Base-by-base conservation (phyloP, 257 asterid species). In the Rehmannia glutinosa region DNA sequence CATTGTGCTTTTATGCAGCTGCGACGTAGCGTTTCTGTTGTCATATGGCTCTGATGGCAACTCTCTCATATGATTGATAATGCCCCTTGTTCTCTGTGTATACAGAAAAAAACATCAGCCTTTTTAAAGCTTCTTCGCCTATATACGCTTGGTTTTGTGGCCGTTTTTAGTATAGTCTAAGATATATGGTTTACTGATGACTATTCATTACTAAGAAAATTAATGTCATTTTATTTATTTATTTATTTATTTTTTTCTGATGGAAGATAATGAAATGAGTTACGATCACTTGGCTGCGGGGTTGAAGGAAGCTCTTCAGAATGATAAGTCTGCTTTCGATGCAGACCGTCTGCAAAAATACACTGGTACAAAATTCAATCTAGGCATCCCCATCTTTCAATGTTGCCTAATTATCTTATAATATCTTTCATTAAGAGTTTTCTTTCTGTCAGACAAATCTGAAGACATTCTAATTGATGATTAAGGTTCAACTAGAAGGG, bases 241-340 rank as follows among this genome's bases (percentile, higher is more conserved):
- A 17, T n/a, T n/a, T n/a, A 23, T 46, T n/a, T 32, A 25, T 0
- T 17, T 28, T 38, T 42, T 15, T 30, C 46, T 64, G 60, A 56
- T 72, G 82, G 66, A 65, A 94, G 99, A 94, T 71, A 73, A 83
- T 74, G 97, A 91, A 36, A 55, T 94, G 85, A 88, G 73, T 58
- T 94, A 94, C 69, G 99, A 88, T 74, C 86, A 88, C 79, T 78
- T 94, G 76, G 99, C 97, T 65, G 83, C 80, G 41, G 97, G 99
- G 53, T 54, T 94, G 62, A 91, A 87, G 82, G 92, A 64, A 75
- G 86, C 95, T 73, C 95, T 91, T 71, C 82, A 79, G 75, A 83
- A 76, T 53, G 97, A 94, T 75, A 84, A 80, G 70, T 81, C 93
- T 59, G 97, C 96, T 52, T 88, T 91, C 51, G 95, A 91, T 84